phyloP scores from a whole-genome alignment of 371 early-diverging fungal genomes.

The Lichtheimia hyalospora region DNA sequence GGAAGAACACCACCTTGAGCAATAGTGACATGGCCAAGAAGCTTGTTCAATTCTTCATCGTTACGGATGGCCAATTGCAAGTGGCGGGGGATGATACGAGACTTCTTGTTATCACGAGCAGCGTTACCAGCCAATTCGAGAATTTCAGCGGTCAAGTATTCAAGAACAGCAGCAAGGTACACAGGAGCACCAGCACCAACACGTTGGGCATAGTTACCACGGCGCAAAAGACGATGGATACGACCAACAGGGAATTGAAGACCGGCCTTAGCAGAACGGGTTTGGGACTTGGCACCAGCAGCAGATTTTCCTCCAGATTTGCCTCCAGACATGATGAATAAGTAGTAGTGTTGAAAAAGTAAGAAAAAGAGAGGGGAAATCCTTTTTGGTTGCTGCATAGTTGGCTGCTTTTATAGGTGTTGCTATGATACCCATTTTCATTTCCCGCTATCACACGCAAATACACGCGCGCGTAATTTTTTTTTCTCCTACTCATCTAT shows the following conservation, averaged over 20 bases:
- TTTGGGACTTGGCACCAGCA: slow-evolving; percentile 58
- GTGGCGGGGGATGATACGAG: slow-evolving; percentile 91
- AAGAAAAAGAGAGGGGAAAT: slow-evolving; percentile 7
- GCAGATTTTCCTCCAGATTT: slow-evolving; percentile 55
- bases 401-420: slow-evolving; percentile 2
- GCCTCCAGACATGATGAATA: slow-evolving; percentile 49
- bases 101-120: slow-evolving; percentile 95
- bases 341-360: slow-evolving; percentile 10
- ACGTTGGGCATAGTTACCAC: slow-evolving; percentile 95
- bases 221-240: slow-evolving; percentile 91
- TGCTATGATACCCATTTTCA: slow-evolving; percentile 2
- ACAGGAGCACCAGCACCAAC: slow-evolving; percentile 94
- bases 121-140: slow-evolving; percentile 96
- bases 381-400: background rate
- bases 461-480: too few relatives aligned
- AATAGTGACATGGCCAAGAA: slow-evolving; percentile 86
- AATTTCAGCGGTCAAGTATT: slow-evolving; percentile 96
- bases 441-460: background rate
- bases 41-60: slow-evolving; percentile 95
- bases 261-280: slow-evolving; percentile 83
- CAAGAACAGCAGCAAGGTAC: slow-evolving; percentile 93
- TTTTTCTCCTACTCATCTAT: background rate
- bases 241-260: slow-evolving; percentile 97
- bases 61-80: slow-evolving; percentile 92
- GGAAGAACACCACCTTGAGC: slow-evolving; percentile 89